Base-by-base conservation (phyloP, 176 grass and related monocot genomes). In the Otatea glauca region DNA sequence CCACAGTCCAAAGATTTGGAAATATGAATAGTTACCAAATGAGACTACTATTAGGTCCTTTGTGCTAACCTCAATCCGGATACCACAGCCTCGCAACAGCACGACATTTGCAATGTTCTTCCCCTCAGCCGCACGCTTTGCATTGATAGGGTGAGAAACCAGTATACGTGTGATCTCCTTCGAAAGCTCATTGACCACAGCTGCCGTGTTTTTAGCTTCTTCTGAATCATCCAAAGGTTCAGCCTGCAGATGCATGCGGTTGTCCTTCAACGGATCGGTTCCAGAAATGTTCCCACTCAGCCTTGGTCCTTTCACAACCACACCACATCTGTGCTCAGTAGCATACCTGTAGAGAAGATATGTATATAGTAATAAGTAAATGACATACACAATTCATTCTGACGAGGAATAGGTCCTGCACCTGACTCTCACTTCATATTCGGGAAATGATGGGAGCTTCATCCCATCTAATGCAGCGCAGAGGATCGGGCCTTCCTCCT, bases 231-330 rank as follows among this genome's bases (percentile, higher is more conserved):
- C 93, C 64, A 99, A 60, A 70, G 93, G 84, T 53, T 94, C 84
- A 65, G 96, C 91, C 71, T 91, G 95, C 21, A 98, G 88, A 82
- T 92, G 91, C 88, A 98, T 84, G 14, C 96, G 91, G 44, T 91
- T 98, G 69, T 98, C 93, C 75, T 98, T 98, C 68, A 98, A 75
- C 25, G 91, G 96, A 65, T 98, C 93, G 2, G 96, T 98, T 85
- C 96, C 96, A n/a, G 93, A 99, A 89, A 99, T 99, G 66, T 95
- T 96, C 71, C 96, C 96, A 80, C 93, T 99, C 16, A 99, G 65
- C 69, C 70, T 96, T 60, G 91, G 96, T 23, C 93, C 93, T 92
- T 99, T 99, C n/a, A 99, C 91, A 87, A 99, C 96, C 49, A 99
- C 96, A 21, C 96, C 89, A 23, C 93, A 99, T 84, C 89, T 88